Base-by-base conservation (phyloP, 2,329 filamentous ascomycete species). In the Paradendryphiella salina region DNA sequence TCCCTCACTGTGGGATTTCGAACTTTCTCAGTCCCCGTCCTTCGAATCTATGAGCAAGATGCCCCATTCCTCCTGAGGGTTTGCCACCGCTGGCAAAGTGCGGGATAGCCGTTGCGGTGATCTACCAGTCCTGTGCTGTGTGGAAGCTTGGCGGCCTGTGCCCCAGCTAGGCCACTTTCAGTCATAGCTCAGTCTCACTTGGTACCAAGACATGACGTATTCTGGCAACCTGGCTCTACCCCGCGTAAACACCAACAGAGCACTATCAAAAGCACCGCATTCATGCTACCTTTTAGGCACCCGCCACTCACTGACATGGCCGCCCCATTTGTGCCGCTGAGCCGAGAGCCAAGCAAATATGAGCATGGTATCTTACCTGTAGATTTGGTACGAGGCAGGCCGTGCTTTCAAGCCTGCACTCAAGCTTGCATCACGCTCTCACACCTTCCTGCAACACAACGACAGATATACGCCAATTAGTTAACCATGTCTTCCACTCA, bases 401-500 rank as follows among this genome's bases (percentile, higher is more conserved):
- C 49, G 31, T 45, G 39, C 29, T 29, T 17, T 20, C 17, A 9
- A 13, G 8, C n/a, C 10, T 37, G 14, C 14, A 14, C 4, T 23
- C 8, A 26, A 37, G 37, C 14, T 31, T 9, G 10, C 10, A 8
- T 37, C 23, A 17, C 32, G 20, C 17, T 18, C 28, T 26, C 34
- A 31, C 21, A 1, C 21, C 20, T 31, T 17, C 13, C 3, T 26
- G 5, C n/a, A 15, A 8, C 18, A 23, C 15, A 29, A 13, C 6
- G 31, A 35, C 1, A 26, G 15, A 39, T 5, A 17, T 4, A 35
- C 0, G 14, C 8, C 17, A 1, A 28, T 20, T 13, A 17, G 4
- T 13, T n/a, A 15, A 56, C 8, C 34, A 67, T 66, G 66, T 50
- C 64, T 8, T 47, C 62, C 9, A 59, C 65, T 4, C 60, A 64